Conservation (phyloP, 352 stramenopile species). For the Globisporangium uncinulatum region DNA sequence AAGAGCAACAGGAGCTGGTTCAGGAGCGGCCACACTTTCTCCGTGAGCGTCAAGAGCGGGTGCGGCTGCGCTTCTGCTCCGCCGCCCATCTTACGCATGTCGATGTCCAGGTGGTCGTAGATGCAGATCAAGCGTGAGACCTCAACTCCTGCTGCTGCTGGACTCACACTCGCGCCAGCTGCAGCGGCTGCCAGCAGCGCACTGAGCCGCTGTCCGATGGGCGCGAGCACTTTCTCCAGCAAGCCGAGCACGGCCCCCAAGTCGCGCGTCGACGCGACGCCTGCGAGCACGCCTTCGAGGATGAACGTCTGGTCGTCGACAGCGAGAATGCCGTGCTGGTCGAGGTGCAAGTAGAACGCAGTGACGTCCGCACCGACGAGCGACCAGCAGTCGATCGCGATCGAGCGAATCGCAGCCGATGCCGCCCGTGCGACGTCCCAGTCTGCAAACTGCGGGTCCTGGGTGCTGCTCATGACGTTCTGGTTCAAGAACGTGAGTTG, state of each 20-base stretch:
- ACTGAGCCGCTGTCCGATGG: slow-evolving; percentile 47
- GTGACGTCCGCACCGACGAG: slow-evolving; percentile 61
- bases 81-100: slow-evolving; percentile 17
- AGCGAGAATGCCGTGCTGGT: slow-evolving; percentile 54
- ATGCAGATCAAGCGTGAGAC: slow-evolving; percentile 78
- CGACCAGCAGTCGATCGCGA: slow-evolving; percentile 77
- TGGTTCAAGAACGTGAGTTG: slow-evolving; percentile 70
- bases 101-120: slow-evolving; percentile 69
- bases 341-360: slow-evolving; percentile 74
- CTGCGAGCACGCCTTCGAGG: slow-evolving; percentile 67
- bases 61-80: slow-evolving; percentile 13
- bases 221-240: slow-evolving; percentile 63
- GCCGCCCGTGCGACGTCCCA: slow-evolving; percentile 78
- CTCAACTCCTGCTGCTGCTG: slow-evolving; percentile 44
- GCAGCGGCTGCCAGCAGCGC: slow-evolving; percentile 32
- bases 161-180: slow-evolving; percentile 24
- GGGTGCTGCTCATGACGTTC: slow-evolving; percentile 52
- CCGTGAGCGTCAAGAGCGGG: slow-evolving; percentile 65
- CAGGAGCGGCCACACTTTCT: slow-evolving; percentile 75
- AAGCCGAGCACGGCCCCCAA: slow-evolving; percentile 33
- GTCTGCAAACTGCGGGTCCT: slow-evolving; percentile 39
- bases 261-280: slow-evolving; percentile 47
- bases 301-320: slow-evolving; percentile 85
- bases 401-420: slow-evolving; percentile 55
- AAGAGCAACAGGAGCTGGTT: slow-evolving; percentile 80